Percentiles rank a stretch among this genome's conserved stretches.
Conservation (phyloP, 2,329 filamentous ascomycete species). For the Trichoderma arundinaceum region DNA sequence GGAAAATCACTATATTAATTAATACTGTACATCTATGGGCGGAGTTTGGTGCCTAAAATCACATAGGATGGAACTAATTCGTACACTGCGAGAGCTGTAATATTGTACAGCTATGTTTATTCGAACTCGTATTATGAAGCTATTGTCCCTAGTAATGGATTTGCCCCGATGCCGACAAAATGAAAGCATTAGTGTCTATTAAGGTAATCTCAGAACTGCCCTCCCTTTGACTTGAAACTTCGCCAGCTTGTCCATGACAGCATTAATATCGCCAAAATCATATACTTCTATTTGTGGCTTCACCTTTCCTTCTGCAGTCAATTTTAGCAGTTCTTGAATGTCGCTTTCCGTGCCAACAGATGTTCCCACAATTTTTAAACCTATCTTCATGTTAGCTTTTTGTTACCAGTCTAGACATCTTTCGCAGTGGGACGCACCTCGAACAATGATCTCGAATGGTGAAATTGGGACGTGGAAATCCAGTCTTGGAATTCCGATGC, state of each 20-base stretch:
- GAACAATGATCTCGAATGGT: slow-evolving; percentile 19
- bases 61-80: background rate
- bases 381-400: background rate
- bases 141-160: background rate
- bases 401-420: background rate
- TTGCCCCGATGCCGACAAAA: background rate
- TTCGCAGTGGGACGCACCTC: background rate
- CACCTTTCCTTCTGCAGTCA: slow-evolving; percentile 18
- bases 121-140: background rate
- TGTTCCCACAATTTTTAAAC: slow-evolving; percentile 19
- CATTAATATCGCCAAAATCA: slow-evolving; percentile 5
- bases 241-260: slow-evolving; percentile 5
- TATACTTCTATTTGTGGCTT: slow-evolving; percentile 39
- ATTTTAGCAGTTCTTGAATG: slow-evolving; percentile 14
- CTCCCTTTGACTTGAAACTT: slow-evolving; percentile 14
- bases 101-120: background rate
- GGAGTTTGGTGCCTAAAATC: background rate
- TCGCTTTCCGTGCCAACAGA: slow-evolving; percentile 26
- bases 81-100: background rate
- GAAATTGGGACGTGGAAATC: slow-evolving; percentile 18
- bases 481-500: slow-evolving; percentile 15
- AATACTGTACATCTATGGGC: background rate
- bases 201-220: slow-evolving; percentile 10
- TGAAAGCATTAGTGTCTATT: background rate
- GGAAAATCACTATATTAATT: no score